Evolutionary conservation across 306 rosid species (phyloP).

Genomic region (Acacia acuminata): DNA sequence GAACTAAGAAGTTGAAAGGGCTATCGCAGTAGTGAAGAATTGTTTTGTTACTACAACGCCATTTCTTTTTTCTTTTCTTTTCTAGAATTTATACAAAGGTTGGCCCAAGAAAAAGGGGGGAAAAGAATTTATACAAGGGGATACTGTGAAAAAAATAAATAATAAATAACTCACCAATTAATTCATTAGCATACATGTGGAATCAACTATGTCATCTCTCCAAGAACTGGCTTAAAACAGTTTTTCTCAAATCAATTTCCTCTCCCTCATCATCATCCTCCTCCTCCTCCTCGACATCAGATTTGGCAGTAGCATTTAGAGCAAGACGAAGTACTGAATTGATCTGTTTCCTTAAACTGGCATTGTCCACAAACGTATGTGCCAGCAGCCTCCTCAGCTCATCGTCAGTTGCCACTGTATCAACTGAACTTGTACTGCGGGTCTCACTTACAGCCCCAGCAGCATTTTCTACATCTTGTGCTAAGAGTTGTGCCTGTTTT

Average conservation of each 20-base stretch:
- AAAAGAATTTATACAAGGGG: background rate
- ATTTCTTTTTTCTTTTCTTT: background rate
- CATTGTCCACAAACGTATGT: constrained; percentile 73
- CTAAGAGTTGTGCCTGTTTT: constrained; percentile 90
- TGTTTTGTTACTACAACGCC: background rate
- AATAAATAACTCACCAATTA: background rate
- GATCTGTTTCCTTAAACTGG: constrained; percentile 76
- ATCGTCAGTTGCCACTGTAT: constrained; percentile 43
- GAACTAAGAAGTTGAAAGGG: background rate
- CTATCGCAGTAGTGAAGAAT: background rate
- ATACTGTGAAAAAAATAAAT: background rate
- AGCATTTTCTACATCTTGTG: constrained; percentile 63
- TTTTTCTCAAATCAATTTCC: constrained; percentile 51
- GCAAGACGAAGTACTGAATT: constrained; percentile 77
- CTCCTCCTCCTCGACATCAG: constrained; percentile 36
- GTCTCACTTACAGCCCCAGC: constrained; percentile 44
- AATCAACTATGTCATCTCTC: constrained; percentile 47
- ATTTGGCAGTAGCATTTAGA: constrained; percentile 47
- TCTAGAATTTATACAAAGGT: background rate
- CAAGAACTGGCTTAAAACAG: constrained; percentile 69
- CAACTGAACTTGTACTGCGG: constrained; percentile 22
- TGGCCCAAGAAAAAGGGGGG: background rate
- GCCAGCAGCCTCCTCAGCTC: constrained; percentile 75
- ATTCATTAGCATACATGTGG: background rate
- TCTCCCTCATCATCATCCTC: constrained; percentile 52